phyloP scores from a whole-genome alignment of 176 grass and related monocot species.

The Avena insularis region DNA sequence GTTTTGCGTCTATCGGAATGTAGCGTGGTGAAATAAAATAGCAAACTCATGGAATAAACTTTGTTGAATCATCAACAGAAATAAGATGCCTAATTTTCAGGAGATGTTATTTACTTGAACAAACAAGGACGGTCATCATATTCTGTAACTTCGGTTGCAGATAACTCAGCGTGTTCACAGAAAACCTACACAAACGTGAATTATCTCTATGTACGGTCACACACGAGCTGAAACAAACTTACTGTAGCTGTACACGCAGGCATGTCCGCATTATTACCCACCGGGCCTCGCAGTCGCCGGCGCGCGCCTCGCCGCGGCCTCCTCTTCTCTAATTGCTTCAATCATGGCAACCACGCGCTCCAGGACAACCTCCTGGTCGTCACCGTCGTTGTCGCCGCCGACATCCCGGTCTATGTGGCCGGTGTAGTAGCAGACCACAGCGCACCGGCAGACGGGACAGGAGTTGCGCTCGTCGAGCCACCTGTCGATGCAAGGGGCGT shows the following conservation, averaged over 20 bases:
- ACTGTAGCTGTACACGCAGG: constrained; percentile 40
- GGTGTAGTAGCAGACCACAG: constrained; percentile 44
- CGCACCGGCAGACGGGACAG: constrained; percentile 69
- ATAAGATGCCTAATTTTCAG: neutral
- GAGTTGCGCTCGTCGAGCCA: constrained; percentile 68
- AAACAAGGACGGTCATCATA: neutral
- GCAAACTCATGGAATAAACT: neutral
- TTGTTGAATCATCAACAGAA: neutral
- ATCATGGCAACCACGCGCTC: constrained; percentile 60
- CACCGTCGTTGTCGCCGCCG: neutral
- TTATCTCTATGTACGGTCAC: neutral
- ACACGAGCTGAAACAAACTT: constrained; percentile 37
- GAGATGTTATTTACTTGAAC: neutral
- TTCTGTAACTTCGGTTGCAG: constrained; percentile 16
- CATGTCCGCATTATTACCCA: constrained; percentile 16
- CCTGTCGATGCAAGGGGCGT: constrained; percentile 68
- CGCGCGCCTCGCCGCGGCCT: constrained; percentile 31
- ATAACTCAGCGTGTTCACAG: neutral
- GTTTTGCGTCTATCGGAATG: neutral
- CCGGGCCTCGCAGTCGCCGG: neutral
- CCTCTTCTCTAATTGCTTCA: constrained; percentile 49
- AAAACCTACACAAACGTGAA: neutral
- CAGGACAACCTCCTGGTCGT: constrained; percentile 55
- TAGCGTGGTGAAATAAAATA: neutral
- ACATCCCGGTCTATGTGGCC: constrained; percentile 8